Percentiles rank a stretch among this genome's conserved stretches.
Conservation (phyloP, 2,329 filamentous ascomycete genomes). For the Bipolaris sorokiniana region DNA sequence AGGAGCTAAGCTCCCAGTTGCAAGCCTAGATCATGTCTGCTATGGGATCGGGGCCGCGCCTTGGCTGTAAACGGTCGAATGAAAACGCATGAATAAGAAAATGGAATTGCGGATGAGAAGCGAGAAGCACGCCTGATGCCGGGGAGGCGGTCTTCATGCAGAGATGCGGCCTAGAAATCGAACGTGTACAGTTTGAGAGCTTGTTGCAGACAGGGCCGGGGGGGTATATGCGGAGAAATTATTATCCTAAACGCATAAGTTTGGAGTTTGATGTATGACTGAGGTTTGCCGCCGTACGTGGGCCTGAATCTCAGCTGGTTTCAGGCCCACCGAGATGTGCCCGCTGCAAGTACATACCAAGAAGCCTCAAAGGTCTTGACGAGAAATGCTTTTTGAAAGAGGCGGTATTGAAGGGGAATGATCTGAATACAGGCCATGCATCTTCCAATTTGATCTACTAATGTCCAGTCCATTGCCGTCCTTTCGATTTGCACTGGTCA, state of each 20-base stretch:
- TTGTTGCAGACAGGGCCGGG: slow-evolving; percentile 43
- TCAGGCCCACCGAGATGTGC: slow-evolving; percentile 33
- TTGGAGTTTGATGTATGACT: slow-evolving; percentile 33
- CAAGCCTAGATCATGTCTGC: slow-evolving; percentile 22
- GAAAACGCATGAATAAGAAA: slow-evolving; percentile 39
- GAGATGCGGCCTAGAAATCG: slow-evolving; percentile 31
- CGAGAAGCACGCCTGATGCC: slow-evolving; percentile 28
- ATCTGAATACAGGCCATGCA: slow-evolving; percentile 3
- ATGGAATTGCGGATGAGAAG: slow-evolving; percentile 17
- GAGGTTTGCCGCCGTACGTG: slow-evolving; percentile 30
- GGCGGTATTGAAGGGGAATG: neutral
- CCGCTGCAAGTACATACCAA: neutral
- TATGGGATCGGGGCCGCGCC: slow-evolving; percentile 22
- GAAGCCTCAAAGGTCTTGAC: neutral
- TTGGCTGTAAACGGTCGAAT: slow-evolving; percentile 41
- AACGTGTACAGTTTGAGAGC: slow-evolving; percentile 44
- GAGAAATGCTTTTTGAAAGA: neutral
- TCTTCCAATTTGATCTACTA: neutral
- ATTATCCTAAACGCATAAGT: slow-evolving; percentile 47
- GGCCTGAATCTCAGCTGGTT: slow-evolving; percentile 43
- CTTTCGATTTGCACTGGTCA: neutral
- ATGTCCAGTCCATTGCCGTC: neutral
- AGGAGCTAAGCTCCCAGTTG: slow-evolving; percentile 27
- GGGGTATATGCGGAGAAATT: slow-evolving; percentile 26
- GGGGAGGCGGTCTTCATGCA: slow-evolving; percentile 26